Evolutionary conservation across 352 stramenopile genomes (phyloP).

Genomic region (Phytophthora pluvialis): DNA sequence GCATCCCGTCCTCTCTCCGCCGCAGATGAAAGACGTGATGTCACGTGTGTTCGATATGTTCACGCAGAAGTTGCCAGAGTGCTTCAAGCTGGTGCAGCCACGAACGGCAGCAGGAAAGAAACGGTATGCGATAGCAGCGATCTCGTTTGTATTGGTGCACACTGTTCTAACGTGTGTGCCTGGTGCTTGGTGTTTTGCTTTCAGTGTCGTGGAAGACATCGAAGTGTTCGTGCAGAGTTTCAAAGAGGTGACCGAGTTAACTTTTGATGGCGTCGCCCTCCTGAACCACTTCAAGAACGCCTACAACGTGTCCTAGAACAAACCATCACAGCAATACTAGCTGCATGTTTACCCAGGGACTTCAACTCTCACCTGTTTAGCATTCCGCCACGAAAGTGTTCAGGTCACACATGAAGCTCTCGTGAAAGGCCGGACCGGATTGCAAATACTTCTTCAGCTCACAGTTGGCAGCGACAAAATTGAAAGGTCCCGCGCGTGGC

Average conservation of each 20-base stretch:
- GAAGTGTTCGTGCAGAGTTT: conserved; percentile 79
- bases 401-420: neutral
- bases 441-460: neutral
- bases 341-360: conserved; percentile 12
- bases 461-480: conserved; percentile 16
- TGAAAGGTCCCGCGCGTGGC: conserved; percentile 14
- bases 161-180: conserved; percentile 13
- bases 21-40: conserved; percentile 97
- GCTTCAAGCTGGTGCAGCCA: conserved; percentile 87
- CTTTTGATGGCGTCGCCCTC: conserved; percentile 70
- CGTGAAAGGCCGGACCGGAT: neutral
- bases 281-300: conserved; percentile 65
- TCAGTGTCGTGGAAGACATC: conserved; percentile 77
- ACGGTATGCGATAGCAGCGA: conserved; percentile 42
- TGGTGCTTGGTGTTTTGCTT: neutral
- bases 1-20: conserved; percentile 90
- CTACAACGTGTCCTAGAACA: conserved; percentile 53
- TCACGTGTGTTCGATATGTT: conserved; percentile 91
- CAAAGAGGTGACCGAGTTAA: conserved; percentile 65
- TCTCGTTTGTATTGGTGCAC: neutral
- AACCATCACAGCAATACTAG: conserved; percentile 25
- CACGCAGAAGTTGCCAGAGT: conserved; percentile 87
- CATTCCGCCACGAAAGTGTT: conserved; percentile 1
- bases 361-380: neutral
- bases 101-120: conserved; percentile 75